Percentiles rank a stretch among this genome's conserved stretches.
These are phyloP conservation scores for Aspergillus pseudonomiae DNA, from an alignment of 2,329 filamentous ascomycete genomes.

Conservation along the genomic window DNA sequence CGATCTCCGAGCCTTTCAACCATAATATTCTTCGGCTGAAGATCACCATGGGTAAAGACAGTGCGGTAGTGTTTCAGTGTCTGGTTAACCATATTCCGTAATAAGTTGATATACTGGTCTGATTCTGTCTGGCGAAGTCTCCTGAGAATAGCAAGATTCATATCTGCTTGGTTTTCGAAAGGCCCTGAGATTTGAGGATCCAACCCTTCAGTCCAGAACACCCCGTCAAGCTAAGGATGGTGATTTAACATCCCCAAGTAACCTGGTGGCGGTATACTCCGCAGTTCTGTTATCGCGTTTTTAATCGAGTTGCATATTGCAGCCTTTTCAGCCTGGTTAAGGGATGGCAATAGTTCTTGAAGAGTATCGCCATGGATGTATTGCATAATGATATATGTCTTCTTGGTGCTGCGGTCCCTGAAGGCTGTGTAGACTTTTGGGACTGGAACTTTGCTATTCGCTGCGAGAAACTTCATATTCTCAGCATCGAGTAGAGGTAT, in stretches of 20 bases:
- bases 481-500: neutral
- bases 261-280: conserved; percentile 16
- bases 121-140: neutral
- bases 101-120: neutral
- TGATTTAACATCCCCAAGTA: conserved; percentile 21
- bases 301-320: neutral
- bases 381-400: neutral
- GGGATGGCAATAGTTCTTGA: neutral
- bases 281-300: conserved; percentile 12
- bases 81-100: conserved; percentile 7
- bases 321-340: neutral
- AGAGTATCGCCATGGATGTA: neutral
- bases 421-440: neutral
- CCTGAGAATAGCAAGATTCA: neutral
- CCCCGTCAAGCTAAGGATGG: conserved; percentile 20
- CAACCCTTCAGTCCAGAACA: conserved; percentile 17
- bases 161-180: neutral
- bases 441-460: neutral
- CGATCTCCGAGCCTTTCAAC: neutral
- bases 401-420: neutral
- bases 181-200: conserved; percentile 14
- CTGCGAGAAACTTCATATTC: neutral
- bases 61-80: conserved; percentile 20
- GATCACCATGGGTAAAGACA: conserved; percentile 23
- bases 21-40: conserved; percentile 11